Base-by-base conservation (phyloP, 768 basidiomycete species). In the Boletus subcaerulescens region DNA sequence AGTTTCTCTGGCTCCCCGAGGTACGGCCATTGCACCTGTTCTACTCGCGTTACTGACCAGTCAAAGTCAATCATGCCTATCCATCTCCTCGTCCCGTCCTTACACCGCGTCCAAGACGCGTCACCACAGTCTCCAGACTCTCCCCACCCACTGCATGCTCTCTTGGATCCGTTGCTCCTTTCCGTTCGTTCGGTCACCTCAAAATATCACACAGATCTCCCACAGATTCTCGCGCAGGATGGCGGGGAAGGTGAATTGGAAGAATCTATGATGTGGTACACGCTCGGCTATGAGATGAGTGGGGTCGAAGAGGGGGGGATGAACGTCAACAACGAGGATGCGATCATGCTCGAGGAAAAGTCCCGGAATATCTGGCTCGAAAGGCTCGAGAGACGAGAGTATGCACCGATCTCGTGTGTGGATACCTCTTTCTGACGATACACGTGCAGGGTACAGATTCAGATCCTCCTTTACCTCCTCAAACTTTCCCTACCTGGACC, bases 1-100 rank as follows among this genome's bases (percentile, higher is more conserved):
- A 89, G 61, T 88, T 85, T 60, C 76, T 91, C 8, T 91, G 88
- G 87, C 77, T 90, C 41, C 88, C 89, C 44, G 81, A 89, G 73
- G 89, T 89, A 59, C 48, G 70, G 6, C n/a, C 47, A 9, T 45
- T 45, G 11, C 11, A 14, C 46, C 4, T 13, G 29, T 6, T 20
- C 22, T 24, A 42, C 39, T 32, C 55, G 46, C 47, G 53, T 56
- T 38, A 55, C 55, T 66, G 33, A 66, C 58, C 32, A 7, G 10
- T 15, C 38, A 18, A 57, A 92, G 90, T 86, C 87, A 3, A 80
- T 89, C 45, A 85, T 89, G 85, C 82, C 88, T 10, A 73, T 92
- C 0, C 60, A 70, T 11, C 67, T 83, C 8, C 72, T 92, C 11
- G 69, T 84, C 0, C 81, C 82, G 0, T 78, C 83, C 17, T 59